Base-by-base conservation (phyloP, 1,284 basidiomycete genomes). In the Clitocybe nebularis region DNA sequence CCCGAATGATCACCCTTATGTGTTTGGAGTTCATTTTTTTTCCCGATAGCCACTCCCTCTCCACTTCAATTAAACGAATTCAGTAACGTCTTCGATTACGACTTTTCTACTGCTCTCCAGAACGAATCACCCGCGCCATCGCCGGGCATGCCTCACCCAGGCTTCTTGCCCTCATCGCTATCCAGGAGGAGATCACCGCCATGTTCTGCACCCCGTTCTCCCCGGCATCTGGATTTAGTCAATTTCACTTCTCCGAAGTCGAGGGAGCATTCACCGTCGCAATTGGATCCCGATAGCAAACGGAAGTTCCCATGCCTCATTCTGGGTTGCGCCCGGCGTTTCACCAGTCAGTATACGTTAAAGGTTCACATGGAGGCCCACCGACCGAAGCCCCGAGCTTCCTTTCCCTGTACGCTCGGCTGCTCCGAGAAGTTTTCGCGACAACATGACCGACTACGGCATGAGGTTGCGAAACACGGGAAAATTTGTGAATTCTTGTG, bases 331-430 rank as follows among this genome's bases (percentile, higher is more conserved):
- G 55, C 59, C 20, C 65, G 72, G 29, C 64, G 69, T 13, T 74
- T 74, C 50, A 74, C 71, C 5, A 71, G 66, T 43, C 68, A 73
- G 46, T 74, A 75, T 50, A 74, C 72, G 7, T 59, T 73, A 11
- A 70, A 70, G 47, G 71, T 74, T 25, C 72, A 75, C 50, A 69
- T 72, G 67, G 69, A 72, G 43, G 69, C 72, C 1, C 72, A 75
- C 53, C 70, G 69, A 44, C 71, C 71, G n/a, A 75, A 75, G 48
- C 68, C 68, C 1, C 67, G 69, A 13, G 58, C 62, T 1, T 61
- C 66, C 1, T 72, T 71, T 48, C 67, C 68, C 9, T 72, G 69
- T 52, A 71, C 68, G 6, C 58, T 66, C n/a, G 70, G 71, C 6
- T 75, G 72, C 50, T 58, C 62, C 3, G 72, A 74, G 52, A 61